Base-by-base conservation (phyloP, 768 basidiomycete genomes). In the Mycena vulgaris region DNA sequence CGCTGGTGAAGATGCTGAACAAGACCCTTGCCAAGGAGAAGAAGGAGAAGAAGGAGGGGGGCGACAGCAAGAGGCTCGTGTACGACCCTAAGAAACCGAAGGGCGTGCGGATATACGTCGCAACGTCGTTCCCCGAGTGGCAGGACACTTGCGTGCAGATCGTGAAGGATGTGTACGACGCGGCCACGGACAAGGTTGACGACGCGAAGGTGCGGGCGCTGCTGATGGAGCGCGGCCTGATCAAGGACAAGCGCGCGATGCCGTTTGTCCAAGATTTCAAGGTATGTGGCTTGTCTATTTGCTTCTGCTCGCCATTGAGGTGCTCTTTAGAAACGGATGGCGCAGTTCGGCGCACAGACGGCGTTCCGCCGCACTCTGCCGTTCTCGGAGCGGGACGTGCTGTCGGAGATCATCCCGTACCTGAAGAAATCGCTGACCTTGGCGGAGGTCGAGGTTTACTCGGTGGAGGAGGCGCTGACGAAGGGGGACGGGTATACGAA, bases 171-270 rank as follows among this genome's bases (percentile, higher is more conserved):
- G 84, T 91, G 28, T 96, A 92, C 75, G 82, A 83, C 47, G 84
- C 84, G 62, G 81, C 83, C 62, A 83, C 83, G 30, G 87, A 90
- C 66, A 88, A 85, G 74, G 92, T 98, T 37, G 95, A 99, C 77
- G 96, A 98, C 77, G 90, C 83, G 40, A 92, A 90, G 79, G 89
- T 97, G 58, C 88, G 91, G 79, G 84, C 89, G 75, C 74, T 88
- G 73, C 78, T 99, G 78, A 87, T 86, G 11, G 85, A 89, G 78
- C 87, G 85, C 25, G 96, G 95, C 6, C 78, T 98, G 79, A 92
- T 96, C 83, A 98, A 98, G 87, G 96, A 99, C 83, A 99, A 99
- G 85, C 89, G 92, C 48, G 88, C 88, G 47, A 99, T 98, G 97
- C 97, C 97, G 8, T 98, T 97, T 82, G 89, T 96, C 52, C 94